Conservation (phyloP, 1,139 yeast species). For the Geotrichum macrosporum region DNA sequence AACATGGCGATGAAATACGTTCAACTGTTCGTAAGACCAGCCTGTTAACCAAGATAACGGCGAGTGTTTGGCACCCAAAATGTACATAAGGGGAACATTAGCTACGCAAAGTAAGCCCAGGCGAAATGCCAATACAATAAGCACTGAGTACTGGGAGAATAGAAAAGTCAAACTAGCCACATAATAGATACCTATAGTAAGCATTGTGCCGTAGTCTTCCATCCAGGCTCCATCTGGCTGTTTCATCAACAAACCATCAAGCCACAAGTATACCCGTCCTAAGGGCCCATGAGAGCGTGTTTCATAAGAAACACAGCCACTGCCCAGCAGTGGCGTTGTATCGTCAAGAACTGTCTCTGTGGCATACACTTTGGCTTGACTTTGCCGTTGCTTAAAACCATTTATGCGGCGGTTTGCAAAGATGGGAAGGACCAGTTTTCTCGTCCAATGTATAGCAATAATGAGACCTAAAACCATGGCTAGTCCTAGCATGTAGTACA, state of each 20-base stretch:
- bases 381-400: neutral
- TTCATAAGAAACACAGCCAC: neutral
- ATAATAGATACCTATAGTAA: conserved; percentile 15
- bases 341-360: neutral
- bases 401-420: neutral
- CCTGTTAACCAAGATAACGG: conserved; percentile 31
- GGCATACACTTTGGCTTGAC: neutral
- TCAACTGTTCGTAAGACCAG: conserved; percentile 35
- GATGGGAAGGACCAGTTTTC: neutral
- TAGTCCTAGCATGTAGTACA: neutral
- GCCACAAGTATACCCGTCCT: neutral
- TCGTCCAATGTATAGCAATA: neutral
- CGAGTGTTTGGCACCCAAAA: conserved; percentile 32
- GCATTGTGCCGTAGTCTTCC: conserved; percentile 14
- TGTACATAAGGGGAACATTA: conserved; percentile 30
- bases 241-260: conserved; percentile 14
- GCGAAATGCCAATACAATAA: conserved; percentile 28
- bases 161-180: conserved; percentile 19
- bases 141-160: conserved; percentile 21
- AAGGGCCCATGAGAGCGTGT: neutral
- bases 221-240: conserved; percentile 14
- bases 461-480: neutral
- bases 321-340: neutral
- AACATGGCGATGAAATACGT: conserved; percentile 30
- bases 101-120: conserved; percentile 29